Percentiles rank a stretch among this genome's conserved stretches.
These are phyloP conservation scores for Vigna mungo DNA, from an alignment of 306 rosid genomes.

Conservation along the genomic window DNA sequence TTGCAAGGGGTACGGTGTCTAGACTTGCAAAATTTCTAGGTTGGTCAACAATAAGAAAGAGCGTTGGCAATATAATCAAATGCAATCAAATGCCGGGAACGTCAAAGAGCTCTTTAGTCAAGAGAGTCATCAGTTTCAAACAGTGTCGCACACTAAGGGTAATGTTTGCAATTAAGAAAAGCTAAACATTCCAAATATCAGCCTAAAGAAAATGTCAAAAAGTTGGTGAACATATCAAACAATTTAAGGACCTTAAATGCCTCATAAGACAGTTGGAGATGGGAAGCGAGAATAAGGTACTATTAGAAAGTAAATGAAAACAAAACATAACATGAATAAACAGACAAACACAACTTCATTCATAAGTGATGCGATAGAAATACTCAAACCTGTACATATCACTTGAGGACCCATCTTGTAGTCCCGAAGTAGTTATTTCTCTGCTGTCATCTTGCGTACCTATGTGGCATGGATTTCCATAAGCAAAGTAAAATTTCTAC, in stretches of 20 bases:
- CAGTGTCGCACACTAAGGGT: neutral
- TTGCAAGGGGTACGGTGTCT: conserved; percentile 21
- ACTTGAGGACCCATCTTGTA: conserved; percentile 43
- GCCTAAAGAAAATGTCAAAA: conserved; percentile 25
- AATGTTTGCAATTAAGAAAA: neutral
- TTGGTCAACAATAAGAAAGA: conserved; percentile 24
- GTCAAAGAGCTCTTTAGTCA: neutral
- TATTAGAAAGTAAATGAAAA: conserved; percentile 24
- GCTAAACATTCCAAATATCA: neutral
- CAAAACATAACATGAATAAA: conserved; percentile 23
- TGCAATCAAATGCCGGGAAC: neutral
- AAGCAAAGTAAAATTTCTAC: conserved; percentile 34
- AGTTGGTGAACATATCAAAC: conserved; percentile 3
- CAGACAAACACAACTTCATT: neutral
- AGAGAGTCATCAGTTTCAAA: conserved; percentile 28
- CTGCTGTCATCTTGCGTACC: conserved; percentile 55
- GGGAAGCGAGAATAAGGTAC: conserved; percentile 6
- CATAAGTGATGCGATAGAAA: conserved; percentile 27
- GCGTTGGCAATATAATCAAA: conserved; percentile 1
- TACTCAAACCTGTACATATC: conserved; percentile 62
- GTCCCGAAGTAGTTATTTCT: conserved; percentile 49
- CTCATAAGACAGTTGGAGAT: neutral
- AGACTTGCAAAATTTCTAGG: conserved; percentile 9
- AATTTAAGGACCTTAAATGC: conserved; percentile 15
- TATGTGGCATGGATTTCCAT: conserved; percentile 44